Evolutionary conservation across 306 rosid genomes (phyloP).

Genomic region (Dicorynia guianensis): DNA sequence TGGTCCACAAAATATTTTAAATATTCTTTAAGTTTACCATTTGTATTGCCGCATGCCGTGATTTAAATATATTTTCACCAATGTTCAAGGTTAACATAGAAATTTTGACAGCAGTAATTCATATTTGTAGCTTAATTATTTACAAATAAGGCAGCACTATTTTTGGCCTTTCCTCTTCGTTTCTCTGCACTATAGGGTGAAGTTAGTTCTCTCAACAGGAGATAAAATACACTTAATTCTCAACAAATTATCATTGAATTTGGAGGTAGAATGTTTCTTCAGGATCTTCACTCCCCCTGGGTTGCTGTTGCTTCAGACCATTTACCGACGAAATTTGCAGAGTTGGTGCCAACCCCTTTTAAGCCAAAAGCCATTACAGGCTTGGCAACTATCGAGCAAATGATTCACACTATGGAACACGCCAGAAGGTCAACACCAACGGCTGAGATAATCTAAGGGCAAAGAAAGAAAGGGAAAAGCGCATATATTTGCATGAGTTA

Average conservation of each 20-base stretch:
- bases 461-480: background rate
- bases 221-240: background rate
- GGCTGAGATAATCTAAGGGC: slow-evolving; percentile 7
- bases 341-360: slow-evolving; percentile 37
- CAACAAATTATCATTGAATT: slow-evolving; percentile 1
- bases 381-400: slow-evolving; percentile 46
- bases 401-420: slow-evolving; percentile 30
- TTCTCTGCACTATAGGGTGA: no score
- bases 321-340: slow-evolving; percentile 33
- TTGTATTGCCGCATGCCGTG: background rate
- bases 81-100: no score
- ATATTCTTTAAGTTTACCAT: background rate
- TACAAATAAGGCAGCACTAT: no score
- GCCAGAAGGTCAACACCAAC: slow-evolving; percentile 23
- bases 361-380: slow-evolving; percentile 22
- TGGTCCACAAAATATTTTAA: no score
- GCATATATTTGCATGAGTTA: slow-evolving; percentile 16
- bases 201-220: slow-evolving; percentile 24
- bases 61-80: slow-evolving; percentile 19
- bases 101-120: no score
- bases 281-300: slow-evolving; percentile 9
- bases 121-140: no score
- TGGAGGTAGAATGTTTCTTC: background rate
- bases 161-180: no score
- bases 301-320: slow-evolving; percentile 17